These are phyloP conservation scores for Tricholoma sp. DNA, from an alignment of 768 basidiomycete genomes.

Conservation along the genomic window DNA sequence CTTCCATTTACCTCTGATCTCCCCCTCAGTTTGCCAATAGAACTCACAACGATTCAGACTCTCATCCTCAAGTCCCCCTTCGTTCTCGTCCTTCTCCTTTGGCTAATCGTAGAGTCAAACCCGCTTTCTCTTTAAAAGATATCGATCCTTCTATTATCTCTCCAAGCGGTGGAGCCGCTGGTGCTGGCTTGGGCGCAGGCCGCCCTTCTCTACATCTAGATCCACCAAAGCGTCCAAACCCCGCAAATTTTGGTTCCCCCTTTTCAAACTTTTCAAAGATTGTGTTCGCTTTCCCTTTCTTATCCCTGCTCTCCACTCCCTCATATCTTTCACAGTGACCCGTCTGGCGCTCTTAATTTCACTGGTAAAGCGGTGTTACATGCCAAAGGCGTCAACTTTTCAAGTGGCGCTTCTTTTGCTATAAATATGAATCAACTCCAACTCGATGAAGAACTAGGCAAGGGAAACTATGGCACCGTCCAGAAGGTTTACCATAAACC, in stretches of 20 bases:
- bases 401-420: constrained; percentile 81
- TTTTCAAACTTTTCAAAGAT: constrained; percentile 93
- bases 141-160: constrained; percentile 40
- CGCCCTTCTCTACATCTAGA: constrained; percentile 47
- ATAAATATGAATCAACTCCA: constrained; percentile 95
- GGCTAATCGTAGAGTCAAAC: constrained; percentile 44
- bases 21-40: constrained; percentile 17
- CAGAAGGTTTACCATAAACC: constrained; percentile 93
- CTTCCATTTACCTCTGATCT: background rate
- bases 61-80: constrained; percentile 2
- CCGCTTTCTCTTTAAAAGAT: constrained; percentile 58
- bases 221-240: constrained; percentile 28
- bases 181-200: constrained; percentile 69
- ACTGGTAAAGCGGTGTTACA: constrained; percentile 90
- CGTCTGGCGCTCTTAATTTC: constrained; percentile 93
- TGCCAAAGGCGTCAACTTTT: constrained; percentile 80
- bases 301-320: constrained; percentile 2
- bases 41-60: constrained; percentile 26
- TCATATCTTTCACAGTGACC: constrained; percentile 56
- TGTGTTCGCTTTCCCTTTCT: constrained; percentile 55
- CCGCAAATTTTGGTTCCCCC: constrained; percentile 58
- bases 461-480: constrained; percentile 96
- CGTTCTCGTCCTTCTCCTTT: constrained; percentile 26
- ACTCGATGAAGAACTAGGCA: constrained; percentile 89
- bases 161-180: constrained; percentile 49